These are phyloP conservation scores for Dioscorea dumetorum DNA, from an alignment of 106 monocot species.

Conservation along the genomic window DNA sequence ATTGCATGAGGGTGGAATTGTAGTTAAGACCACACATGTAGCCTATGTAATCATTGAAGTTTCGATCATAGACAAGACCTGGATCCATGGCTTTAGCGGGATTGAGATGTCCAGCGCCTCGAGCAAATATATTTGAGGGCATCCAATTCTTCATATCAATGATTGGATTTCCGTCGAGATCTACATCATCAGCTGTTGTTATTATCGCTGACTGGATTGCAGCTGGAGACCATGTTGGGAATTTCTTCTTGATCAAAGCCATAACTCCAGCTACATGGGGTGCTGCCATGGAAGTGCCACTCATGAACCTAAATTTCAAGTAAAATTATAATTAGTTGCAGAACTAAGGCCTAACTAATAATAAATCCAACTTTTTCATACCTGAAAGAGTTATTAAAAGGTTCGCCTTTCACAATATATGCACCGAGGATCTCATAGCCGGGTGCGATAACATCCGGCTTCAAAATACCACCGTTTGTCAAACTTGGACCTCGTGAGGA, in stretches of 20 bases:
- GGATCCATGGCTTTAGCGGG: conserved; percentile 32
- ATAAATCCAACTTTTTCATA: too few species aligned
- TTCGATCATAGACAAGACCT: conserved; percentile 39
- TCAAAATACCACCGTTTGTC: too few species aligned
- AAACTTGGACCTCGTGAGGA: too few species aligned
- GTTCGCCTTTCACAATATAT: background rate
- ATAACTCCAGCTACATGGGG: conserved; percentile 51
- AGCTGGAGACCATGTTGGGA: conserved; percentile 13
- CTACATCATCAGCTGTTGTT: conserved; percentile 28
- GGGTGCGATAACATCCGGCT: too few species aligned
- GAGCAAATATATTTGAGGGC: conserved; percentile 17
- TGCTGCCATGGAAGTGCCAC: conserved; percentile 33
- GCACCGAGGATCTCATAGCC: too few species aligned
- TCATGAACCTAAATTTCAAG: conserved; percentile 14
- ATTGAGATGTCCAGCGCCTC: conserved; percentile 35
- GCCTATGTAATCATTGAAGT: conserved; percentile 15
- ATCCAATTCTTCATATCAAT: background rate
- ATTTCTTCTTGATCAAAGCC: conserved; percentile 20
- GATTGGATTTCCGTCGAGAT: conserved; percentile 10
- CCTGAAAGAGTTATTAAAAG: too few species aligned
- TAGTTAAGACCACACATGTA: conserved; percentile 42
- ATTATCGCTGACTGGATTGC: conserved; percentile 49
- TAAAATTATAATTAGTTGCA: too few species aligned
- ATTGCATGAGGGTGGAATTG: conserved; percentile 10
- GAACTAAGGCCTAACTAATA: too few species aligned